These are phyloP conservation scores for Maudiozyma humilis DNA, from an alignment of 1,139 yeast genomes.

Conservation along the genomic window DNA sequence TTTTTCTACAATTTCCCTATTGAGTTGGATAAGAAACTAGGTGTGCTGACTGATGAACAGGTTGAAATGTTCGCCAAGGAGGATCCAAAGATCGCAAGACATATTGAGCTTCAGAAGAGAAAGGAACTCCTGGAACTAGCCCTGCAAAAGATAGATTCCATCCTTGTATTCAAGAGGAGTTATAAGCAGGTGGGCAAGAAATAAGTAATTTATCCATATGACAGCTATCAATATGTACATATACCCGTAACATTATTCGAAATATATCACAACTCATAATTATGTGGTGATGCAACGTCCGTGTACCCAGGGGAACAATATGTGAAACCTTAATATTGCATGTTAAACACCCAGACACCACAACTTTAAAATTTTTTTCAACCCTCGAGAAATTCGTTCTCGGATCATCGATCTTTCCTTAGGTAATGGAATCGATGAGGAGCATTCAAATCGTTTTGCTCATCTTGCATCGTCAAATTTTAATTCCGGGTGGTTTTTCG, in stretches of 20 bases:
- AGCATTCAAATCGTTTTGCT: background rate
- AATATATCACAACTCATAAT: too few relatives aligned
- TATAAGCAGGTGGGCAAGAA: conserved; percentile 19
- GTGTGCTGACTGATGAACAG: conserved; percentile 62
- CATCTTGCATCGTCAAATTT: background rate
- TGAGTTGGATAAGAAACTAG: conserved; percentile 72
- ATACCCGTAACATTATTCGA: too few relatives aligned
- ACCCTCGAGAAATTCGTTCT: background rate
- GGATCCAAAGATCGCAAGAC: conserved; percentile 83
- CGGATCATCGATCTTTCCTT: background rate
- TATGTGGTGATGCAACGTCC: too few relatives aligned
- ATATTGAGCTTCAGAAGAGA: conserved; percentile 86
- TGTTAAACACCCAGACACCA: conserved; percentile 5
- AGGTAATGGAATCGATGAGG: background rate
- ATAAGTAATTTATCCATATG: too few relatives aligned
- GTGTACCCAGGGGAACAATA: too few relatives aligned
- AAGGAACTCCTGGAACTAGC: conserved; percentile 84
- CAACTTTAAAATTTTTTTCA: background rate
- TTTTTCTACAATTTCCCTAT: conserved; percentile 94
- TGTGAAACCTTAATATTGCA: too few relatives aligned
- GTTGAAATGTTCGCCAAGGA: conserved; percentile 88
- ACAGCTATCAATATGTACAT: background rate
- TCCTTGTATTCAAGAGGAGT: conserved; percentile 43
- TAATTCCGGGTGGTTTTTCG: background rate
- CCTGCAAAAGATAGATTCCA: conserved; percentile 75